These are phyloP conservation scores for Pyrenophora graminea DNA, from an alignment of 2,329 filamentous ascomycete genomes.

Conservation along the genomic window DNA sequence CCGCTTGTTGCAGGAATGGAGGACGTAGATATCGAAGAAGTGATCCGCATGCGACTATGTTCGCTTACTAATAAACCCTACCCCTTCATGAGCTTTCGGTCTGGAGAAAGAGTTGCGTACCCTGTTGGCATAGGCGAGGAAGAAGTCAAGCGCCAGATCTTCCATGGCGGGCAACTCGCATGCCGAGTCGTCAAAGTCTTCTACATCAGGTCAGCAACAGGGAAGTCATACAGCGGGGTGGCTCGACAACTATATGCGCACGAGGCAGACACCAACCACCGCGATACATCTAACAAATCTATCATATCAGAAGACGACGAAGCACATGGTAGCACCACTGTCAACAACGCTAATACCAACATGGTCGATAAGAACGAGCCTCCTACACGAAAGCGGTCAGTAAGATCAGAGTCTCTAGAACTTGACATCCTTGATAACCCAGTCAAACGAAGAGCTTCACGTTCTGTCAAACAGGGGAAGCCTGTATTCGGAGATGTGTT, in stretches of 20 bases:
- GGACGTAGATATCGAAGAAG: constrained; percentile 1
- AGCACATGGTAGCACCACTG: neutral
- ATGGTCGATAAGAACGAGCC: neutral
- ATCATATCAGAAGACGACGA: neutral
- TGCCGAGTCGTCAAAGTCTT: constrained; percentile 4
- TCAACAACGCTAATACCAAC: no score
- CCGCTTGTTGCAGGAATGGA: constrained; percentile 4
- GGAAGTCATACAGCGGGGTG: constrained; percentile 9
- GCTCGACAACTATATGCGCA: constrained; percentile 6
- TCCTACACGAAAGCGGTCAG: neutral
- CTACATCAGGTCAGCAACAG: neutral
- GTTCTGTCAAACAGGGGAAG: neutral
- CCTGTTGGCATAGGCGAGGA: neutral
- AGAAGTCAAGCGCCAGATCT: constrained; percentile 5
- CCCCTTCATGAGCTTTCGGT: neutral
- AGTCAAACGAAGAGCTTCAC: neutral
- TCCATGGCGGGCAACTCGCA: neutral
- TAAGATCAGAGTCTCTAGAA: neutral
- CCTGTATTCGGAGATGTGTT: constrained; percentile 24
- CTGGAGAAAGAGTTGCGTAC: neutral
- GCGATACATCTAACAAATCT: neutral
- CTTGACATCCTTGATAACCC: neutral
- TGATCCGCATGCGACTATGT: neutral
- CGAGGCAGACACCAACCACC: neutral
- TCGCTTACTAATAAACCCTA: constrained; percentile 6